Base-by-base conservation (phyloP, 805 yeast species). In the Starmerella apis region DNA sequence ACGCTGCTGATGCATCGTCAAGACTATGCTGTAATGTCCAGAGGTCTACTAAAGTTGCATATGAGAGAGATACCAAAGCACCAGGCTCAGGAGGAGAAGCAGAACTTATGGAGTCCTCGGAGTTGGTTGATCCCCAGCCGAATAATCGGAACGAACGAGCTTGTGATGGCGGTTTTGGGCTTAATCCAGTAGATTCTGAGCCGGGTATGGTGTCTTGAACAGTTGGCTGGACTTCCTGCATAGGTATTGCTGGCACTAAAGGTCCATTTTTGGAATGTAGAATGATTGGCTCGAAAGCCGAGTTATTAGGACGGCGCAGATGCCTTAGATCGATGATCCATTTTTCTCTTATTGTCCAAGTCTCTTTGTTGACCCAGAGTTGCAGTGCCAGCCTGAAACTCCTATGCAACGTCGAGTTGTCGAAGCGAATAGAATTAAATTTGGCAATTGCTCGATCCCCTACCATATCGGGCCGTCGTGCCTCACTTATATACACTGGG, bases 11-110 rank as follows among this genome's bases (percentile, higher is more conserved):
- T 41, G 63, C 57, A 47, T 65, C 68, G 20, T 53, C 56, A 1
- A 61, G 52, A 27, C 65, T 60, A 19, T 57, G 57, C 49, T 64
- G 60, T 8, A 65, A 54, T 10, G 62, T 59, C 52, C 60, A 54
- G 8, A 65, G 45, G 27, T 61, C 63, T 48, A 61, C 59, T 1
- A 65, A 53, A 18, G 49, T 48, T 25, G 65, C 61, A 51, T 54
- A 65, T 4, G 59, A 52, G 13, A 59, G 53, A 11, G 59, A 49
- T 6, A 37, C 24, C 9, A 24, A 28, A 16, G 36, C 3, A 3
- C 38, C 36, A 6, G 33, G 20, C 11, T 46, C 32, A 24, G 35
- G 14, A 8, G 25, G n/a, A n/a, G 25, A 23, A 7, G 25, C 24
- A 5, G 39, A 18, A 16, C 25, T 14, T 25, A n/a, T n/a, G n/a